Conservation (phyloP, 2,329 filamentous ascomycete species). For the Nothomitra cinnamomea region DNA sequence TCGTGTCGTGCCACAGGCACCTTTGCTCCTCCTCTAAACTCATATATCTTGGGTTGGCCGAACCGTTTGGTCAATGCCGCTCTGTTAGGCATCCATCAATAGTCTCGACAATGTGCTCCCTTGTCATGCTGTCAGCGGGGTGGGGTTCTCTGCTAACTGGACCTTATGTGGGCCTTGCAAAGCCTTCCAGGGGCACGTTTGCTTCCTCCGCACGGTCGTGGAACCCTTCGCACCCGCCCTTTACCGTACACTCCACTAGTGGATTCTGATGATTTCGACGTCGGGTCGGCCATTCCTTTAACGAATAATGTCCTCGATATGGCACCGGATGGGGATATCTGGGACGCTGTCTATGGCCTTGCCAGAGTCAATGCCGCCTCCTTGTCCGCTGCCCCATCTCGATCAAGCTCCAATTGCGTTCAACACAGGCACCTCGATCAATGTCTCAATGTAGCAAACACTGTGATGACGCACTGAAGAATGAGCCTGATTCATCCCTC, state of each 20-base stretch:
- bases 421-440: neutral
- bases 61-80: no score
- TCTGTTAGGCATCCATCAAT: no score
- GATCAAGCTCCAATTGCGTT: constrained; percentile 3
- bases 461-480: constrained; percentile 8
- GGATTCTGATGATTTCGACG: neutral
- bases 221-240: neutral
- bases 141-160: no score
- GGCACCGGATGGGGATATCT: neutral
- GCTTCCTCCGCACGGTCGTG: neutral
- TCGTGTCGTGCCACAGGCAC: neutral
- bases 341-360: constrained; percentile 1
- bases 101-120: no score
- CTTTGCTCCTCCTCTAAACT: no score
- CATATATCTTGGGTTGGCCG: no score
- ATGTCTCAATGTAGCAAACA: constrained; percentile 7
- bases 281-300: neutral
- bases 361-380: constrained; percentile 3
- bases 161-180: constrained; percentile 8
- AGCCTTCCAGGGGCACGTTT: neutral
- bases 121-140: no score
- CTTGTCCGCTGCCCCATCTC: neutral
- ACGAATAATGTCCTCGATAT: neutral
- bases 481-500: constrained; percentile 14
- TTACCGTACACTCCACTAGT: neutral